Evolutionary conservation across 2,329 filamentous ascomycete genomes (phyloP), one percentile per base, ranked within the genome.

Genomic region (Metarhizium humberi): DNA sequence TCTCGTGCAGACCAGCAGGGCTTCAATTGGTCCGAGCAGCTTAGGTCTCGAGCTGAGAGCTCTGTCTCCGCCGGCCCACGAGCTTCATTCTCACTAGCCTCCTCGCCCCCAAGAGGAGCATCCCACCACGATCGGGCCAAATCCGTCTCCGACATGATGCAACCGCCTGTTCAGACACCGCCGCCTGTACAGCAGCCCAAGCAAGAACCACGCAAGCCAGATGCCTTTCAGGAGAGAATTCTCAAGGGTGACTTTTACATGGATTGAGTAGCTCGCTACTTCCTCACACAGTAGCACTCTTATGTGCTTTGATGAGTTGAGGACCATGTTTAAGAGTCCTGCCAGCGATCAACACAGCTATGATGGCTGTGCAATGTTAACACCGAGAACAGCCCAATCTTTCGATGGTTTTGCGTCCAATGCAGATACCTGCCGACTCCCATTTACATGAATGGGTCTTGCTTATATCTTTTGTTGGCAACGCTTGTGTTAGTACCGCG

Each of bases 231-330:
- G 72, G 94, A 99, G 79, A 85, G 95, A 62, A 97, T 99, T 65
- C 80, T 99, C 62, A 94, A 96, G 75, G 94, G 92, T 49, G 94
- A 99, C 67, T 97, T 99, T 66, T 94, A 94, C 76, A 96, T 97
- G 91, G 92, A 96, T 67, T 96, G 78, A 60, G 51, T 38, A 7
- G 49, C 36, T 54, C 38, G 45, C 47, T 38, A 16, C 4, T 11
- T 18, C 38, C 30, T 43, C 13, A 7, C 20, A 11, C 47, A 13
- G 18, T 10, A 6, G 8, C 10, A 6, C 32, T 11, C 32, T 34
- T 34, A 6, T 34, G 20, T 38, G 2, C 25, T 30, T 11, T 25
- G 40, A 32, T 34, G 14, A 18, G 25, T 34, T 16, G 47, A 34
- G 6, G 32, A 11, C 32, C 32, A 34, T 34, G 32, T 11, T 34